Evolutionary conservation across 805 yeast genomes (phyloP), one percentile per base, ranked within the genome.

Genomic region (Candida corydali): DNA sequence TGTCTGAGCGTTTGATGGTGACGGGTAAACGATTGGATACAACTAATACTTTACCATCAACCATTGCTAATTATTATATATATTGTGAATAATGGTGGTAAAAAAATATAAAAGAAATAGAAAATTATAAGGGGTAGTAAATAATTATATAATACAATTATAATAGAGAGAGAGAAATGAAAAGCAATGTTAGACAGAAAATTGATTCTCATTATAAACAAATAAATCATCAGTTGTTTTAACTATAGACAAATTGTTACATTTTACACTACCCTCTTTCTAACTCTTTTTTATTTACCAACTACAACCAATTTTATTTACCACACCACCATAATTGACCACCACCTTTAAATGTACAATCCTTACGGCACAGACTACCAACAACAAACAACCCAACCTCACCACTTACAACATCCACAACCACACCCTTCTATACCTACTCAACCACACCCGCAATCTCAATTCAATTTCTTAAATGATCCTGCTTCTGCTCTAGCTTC

Each of bases 21-120:
- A 93, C 96, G 0, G 99, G 99, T 37, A 93, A 75, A 51, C 99
- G 73, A 61, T 93, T 93, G 8, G 97, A 88, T 2, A 93, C 95
- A 4, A 94, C 97, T 25, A 93, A 61, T 18, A 93, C 91, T 56
- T 86, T 85, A 5, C 86, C 86, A n/a, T 48, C 40, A 9, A 42
- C 44, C 54, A 50, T 49, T 19, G 32, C 10, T 14, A 22, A 12
- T 15, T 34, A 26, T 16, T 19, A 22, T 17, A 6, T 5, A 17
- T 28, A 28, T 17, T 29, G 22, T 9, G 17, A 6, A 22, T 24
- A 17, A 16, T 8, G 17, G 30, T 17, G n/a, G 38, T 16, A 18
- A 11, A 23, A 29, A 5, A 6, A 17, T 24, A 11, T n/a, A n/a
- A n/a, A n/a, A n/a, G n/a, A n/a, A n/a, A n/a, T n/a, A n/a, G n/a